Evolutionary conservation across 176 grass and related monocot species (phyloP), one percentile per base, ranked within the genome.

Genomic region (Avena sativa): DNA sequence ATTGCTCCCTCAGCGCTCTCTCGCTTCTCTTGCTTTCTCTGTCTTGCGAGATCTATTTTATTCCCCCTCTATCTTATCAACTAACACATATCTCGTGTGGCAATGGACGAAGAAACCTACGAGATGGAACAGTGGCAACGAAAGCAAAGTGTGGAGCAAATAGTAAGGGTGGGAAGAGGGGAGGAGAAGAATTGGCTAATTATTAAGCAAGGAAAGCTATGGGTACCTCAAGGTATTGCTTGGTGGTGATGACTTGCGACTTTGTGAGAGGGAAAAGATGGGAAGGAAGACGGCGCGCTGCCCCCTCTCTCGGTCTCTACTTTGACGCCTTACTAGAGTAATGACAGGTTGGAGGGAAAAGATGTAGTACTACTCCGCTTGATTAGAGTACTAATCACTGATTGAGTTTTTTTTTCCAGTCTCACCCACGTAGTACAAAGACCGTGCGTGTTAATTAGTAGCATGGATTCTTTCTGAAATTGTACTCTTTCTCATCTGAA

Each of bases 61-160:
- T 87, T 87, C 55, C 2, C 17, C 25, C 49, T 65, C 71, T 77
- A 86, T 89, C 89, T 86, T 89, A 83, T 83, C 78, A 82, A 43
- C 71, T 83, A 71, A 86, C 69, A 88, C 81, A 75, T 92, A 65
- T 90, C 79, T 87, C n/a, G 36, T 81, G 59, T 78, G 50, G 84
- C 60, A 71, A 82, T 34, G 81, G 34, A 83, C 51, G 71, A 83
- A 46, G 71, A 83, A 92, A 92, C 85, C 88, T 90, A 91, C 69
- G 88, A 66, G 74, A 95, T 89, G 84, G 71, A 93, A 93, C 85
- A 93, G 88, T 89, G 81, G 84, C 86, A 85, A 78, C 52, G 74
- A 92, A 91, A 89, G 75, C 71, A 73, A 86, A 70, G 60, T 49
- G 55, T 11, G 60, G 23, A 84, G 40, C 40, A 43, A 43, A 43